phyloP scores from a whole-genome alignment of 108 stramenopile species.

The Cyclotella atomus region DNA sequence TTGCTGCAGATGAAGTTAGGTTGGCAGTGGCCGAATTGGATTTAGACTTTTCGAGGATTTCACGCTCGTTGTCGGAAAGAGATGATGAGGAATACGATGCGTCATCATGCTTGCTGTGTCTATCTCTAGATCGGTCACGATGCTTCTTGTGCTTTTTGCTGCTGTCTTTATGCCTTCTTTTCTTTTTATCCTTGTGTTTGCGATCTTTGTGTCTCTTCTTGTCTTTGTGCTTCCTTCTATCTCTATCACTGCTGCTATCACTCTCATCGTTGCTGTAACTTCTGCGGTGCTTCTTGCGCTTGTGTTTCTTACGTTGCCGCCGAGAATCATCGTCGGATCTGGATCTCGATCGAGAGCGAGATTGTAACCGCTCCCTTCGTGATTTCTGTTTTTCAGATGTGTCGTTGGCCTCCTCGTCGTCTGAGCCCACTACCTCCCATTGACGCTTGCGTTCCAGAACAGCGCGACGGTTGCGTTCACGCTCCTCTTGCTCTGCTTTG shows the following conservation, averaged over 20 bases:
- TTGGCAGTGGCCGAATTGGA: slow-evolving; percentile 19
- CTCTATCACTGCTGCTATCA: slow-evolving; percentile 18
- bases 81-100: slow-evolving; percentile 39
- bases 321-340: slow-evolving; percentile 10
- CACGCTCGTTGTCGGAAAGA: slow-evolving; percentile 46
- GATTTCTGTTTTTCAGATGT: neutral
- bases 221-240: slow-evolving; percentile 14
- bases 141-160: slow-evolving; percentile 20
- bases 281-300: slow-evolving; percentile 13
- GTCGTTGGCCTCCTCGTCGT: slow-evolving; percentile 6
- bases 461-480: slow-evolving; percentile 27
- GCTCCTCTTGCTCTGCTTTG: slow-evolving; percentile 40
- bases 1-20: slow-evolving; percentile 6
- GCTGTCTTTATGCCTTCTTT: slow-evolving; percentile 4
- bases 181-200: slow-evolving; percentile 35
- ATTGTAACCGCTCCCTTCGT: slow-evolving; percentile 6
- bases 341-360: slow-evolving; percentile 7
- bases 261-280: slow-evolving; percentile 21
- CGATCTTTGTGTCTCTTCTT: slow-evolving; percentile 22
- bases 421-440: slow-evolving; percentile 40
- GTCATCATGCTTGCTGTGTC: slow-evolving; percentile 30
- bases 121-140: slow-evolving; percentile 18
- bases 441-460: slow-evolving; percentile 40
- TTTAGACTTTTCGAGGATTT: slow-evolving; percentile 36
- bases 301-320: slow-evolving; percentile 35